A percentile compares a stretch with the other conserved stretches of the same genome.
phyloP scores from a whole-genome alignment of 768 basidiomycete species.

The Pholiota molesta region DNA sequence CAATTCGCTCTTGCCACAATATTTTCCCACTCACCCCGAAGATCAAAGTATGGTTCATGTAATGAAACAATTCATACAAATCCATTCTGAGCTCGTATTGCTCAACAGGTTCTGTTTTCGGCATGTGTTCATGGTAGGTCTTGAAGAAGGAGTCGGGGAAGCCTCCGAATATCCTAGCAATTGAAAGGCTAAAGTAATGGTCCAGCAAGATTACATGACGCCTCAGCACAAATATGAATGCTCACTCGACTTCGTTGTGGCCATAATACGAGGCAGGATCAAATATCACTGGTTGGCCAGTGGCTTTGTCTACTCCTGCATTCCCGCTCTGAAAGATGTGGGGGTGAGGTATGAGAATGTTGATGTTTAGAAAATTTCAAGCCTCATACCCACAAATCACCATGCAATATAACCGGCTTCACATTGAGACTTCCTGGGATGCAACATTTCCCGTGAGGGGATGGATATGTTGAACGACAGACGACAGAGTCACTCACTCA shows the following conservation, averaged over 20 bases:
- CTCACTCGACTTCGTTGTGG: conserved; percentile 83
- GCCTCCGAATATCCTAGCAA: conserved; percentile 81
- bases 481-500: conserved; percentile 39
- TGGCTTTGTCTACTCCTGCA: conserved; percentile 57
- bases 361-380: not conserved
- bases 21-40: conserved; percentile 64
- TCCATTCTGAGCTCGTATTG: conserved; percentile 67
- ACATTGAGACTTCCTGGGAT: conserved; percentile 51
- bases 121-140: conserved; percentile 63
- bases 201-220: not conserved
- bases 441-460: not conserved
- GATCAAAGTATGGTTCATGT: conserved; percentile 78
- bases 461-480: not conserved
- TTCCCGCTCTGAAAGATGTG: conserved; percentile 63
- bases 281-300: conserved; percentile 67
- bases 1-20: not conserved
- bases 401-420: conserved; percentile 73
- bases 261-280: conserved; percentile 83
- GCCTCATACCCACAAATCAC: conserved; percentile 73
- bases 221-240: not conserved
- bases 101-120: conserved; percentile 65
- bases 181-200: conserved; percentile 58
- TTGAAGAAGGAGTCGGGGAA: conserved; percentile 65
- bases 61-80: conserved; percentile 82
- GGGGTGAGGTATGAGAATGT: conserved; percentile 5